Percentiles rank a stretch among this genome's conserved stretches.
Conservation (phyloP, 164 flowering plant genomes). For the Macadamia tetraphylla region DNA sequence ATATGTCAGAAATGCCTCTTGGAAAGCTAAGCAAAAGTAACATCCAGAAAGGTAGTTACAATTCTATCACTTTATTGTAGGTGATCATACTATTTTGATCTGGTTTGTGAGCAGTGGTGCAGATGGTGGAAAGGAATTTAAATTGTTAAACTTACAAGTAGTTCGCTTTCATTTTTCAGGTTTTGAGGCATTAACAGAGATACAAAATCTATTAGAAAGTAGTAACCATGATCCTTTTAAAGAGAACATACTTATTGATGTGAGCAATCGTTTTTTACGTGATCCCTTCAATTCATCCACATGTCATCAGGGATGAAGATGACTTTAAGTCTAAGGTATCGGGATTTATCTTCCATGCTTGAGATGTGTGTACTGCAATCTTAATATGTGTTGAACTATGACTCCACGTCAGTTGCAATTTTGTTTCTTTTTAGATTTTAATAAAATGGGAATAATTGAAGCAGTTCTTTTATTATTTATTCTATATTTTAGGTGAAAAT, state of each 20-base stretch:
- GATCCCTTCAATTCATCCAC: conserved; percentile 96
- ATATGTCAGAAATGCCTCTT: conserved; percentile 98
- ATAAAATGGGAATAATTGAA: background rate
- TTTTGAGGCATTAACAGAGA: conserved; percentile 91
- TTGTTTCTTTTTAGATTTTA: background rate
- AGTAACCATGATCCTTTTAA: conserved; percentile 37
- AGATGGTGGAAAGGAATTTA: background rate
- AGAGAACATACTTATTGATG: conserved; percentile 79
- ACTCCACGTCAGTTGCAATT: background rate
- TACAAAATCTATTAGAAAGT: conserved; percentile 63
- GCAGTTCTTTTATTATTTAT: background rate
- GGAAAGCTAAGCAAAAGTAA: conserved; percentile 93
- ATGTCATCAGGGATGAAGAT: conserved; percentile 73
- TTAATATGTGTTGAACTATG: background rate
- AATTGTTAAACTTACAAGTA: background rate
- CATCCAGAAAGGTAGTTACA: conserved; percentile 66
- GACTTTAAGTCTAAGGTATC: conserved; percentile 86
- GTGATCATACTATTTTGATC: background rate
- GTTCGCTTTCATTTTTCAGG: conserved; percentile 37
- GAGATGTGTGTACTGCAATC: too few relatives aligned
- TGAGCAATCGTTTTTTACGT: conserved; percentile 94
- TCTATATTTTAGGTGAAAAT: conserved; percentile 66
- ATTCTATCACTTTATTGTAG: background rate
- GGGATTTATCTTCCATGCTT: background rate
- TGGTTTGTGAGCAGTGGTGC: background rate